These are phyloP conservation scores for Adiantum capillusveneris DNA, from an alignment of 75 land plant species.

Conservation along the genomic window DNA sequence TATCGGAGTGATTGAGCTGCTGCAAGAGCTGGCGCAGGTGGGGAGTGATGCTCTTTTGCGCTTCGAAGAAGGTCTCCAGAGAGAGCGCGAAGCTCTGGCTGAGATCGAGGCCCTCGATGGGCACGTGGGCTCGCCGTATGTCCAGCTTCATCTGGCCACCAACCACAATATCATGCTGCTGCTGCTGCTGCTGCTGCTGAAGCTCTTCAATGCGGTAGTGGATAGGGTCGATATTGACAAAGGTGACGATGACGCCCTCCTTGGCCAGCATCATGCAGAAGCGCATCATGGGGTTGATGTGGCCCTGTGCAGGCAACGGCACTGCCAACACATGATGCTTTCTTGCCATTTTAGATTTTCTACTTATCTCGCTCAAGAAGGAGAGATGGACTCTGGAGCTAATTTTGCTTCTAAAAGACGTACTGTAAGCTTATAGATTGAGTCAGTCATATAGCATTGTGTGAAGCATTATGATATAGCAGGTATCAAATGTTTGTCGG, in stretches of 20 bases:
- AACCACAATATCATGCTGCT: not conserved
- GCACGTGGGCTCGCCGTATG: not conserved
- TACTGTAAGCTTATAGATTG: too few relatives aligned
- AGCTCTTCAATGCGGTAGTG: constrained; percentile 6
- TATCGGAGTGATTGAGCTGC: not conserved
- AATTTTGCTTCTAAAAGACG: too few relatives aligned
- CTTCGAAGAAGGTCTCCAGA: not conserved
- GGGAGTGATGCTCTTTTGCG: not conserved
- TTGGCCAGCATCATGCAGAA: constrained; percentile 13
- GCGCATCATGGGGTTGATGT: constrained; percentile 20
- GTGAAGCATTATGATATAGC: too few relatives aligned
- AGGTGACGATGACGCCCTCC: constrained; percentile 14
- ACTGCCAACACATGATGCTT: constrained; percentile 13
- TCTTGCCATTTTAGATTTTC: too few relatives aligned
- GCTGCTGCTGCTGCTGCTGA: not conserved
- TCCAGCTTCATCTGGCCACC: not conserved
- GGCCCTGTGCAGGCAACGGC: constrained; percentile 23
- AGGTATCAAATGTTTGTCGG: too few relatives aligned
- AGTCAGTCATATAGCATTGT: too few relatives aligned
- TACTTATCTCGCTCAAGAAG: too few relatives aligned
- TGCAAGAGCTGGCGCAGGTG: not conserved
- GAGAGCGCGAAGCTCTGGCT: not conserved
- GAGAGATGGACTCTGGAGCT: too few relatives aligned
- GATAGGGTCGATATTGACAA: constrained; percentile 13
- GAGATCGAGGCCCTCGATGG: not conserved